A percentile compares a stretch with the other conserved stretches of the same genome.
phyloP scores from a whole-genome alignment of 768 basidiomycete genomes.

The Rossbeevera mucosa region DNA sequence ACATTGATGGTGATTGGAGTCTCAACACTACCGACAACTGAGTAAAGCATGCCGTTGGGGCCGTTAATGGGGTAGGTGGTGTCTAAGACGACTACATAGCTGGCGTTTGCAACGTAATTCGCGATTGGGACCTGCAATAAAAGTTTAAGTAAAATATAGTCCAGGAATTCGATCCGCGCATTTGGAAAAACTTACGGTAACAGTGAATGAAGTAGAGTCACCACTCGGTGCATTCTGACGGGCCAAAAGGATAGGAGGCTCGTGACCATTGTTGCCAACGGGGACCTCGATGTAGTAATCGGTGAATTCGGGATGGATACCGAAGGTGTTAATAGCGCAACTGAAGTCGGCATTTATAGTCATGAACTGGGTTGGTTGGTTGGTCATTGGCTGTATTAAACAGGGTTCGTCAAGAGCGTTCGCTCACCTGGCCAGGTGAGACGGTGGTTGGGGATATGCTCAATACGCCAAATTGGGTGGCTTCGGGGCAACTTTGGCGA shows the following conservation, averaged over 20 bases:
- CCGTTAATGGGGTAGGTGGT: slow-evolving; percentile 22
- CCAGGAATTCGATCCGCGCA: slow-evolving; percentile 1
- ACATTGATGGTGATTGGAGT: slow-evolving; percentile 13
- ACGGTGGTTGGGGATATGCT: slow-evolving; percentile 19
- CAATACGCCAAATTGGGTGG: slow-evolving; percentile 18
- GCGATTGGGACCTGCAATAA: slow-evolving; percentile 21
- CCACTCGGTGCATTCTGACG: background rate
- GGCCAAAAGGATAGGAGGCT: slow-evolving; percentile 27
- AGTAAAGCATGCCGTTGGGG: background rate
- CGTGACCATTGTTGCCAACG: slow-evolving; percentile 27
- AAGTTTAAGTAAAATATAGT: background rate
- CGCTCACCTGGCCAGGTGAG: slow-evolving; percentile 23
- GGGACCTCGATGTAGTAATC: slow-evolving; percentile 36
- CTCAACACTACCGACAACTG: slow-evolving; percentile 16
- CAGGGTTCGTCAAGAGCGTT: background rate
- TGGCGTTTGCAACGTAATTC: slow-evolving; percentile 14
- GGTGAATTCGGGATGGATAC: slow-evolving; percentile 20
- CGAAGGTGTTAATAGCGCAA: slow-evolving; percentile 22
- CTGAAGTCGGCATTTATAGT: slow-evolving; percentile 21
- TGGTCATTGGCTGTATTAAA: slow-evolving; percentile 7
- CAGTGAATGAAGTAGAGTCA: background rate
- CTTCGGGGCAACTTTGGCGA: slow-evolving; percentile 22
- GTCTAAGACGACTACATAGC: slow-evolving; percentile 17
- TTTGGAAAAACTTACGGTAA: background rate
- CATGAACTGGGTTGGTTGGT: slow-evolving; percentile 13